Percentiles rank a stretch among this genome's conserved stretches.
These are phyloP conservation scores for Euphorbia tirucalli DNA, from an alignment of 345 rosid genomes.

Conservation along the genomic window DNA sequence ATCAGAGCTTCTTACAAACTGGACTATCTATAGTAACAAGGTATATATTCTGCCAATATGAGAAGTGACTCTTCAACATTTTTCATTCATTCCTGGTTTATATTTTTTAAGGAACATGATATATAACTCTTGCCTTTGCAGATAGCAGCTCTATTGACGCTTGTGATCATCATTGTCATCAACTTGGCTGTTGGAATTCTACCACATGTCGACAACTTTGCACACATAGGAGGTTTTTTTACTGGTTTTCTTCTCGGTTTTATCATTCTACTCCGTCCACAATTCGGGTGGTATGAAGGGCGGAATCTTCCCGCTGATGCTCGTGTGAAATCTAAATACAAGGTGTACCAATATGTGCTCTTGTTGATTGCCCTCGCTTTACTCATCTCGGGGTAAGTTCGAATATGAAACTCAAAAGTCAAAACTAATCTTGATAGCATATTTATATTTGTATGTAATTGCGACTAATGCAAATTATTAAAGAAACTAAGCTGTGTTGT, in stretches of 20 bases:
- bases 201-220: constrained; percentile 92
- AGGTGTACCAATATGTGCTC: constrained; percentile 66
- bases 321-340: constrained; percentile 61
- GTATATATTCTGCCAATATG: constrained; percentile 25
- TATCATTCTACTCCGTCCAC: constrained; percentile 79
- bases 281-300: constrained; percentile 69
- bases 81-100: background rate
- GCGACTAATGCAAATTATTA: no score
- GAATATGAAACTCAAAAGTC: background rate
- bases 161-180: constrained; percentile 57
- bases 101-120: background rate
- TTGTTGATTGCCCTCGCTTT: constrained; percentile 42
- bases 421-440: no score
- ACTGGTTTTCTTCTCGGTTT: constrained; percentile 84
- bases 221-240: constrained; percentile 85
- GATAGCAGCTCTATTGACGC: constrained; percentile 71
- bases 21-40: constrained; percentile 83
- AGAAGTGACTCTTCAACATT: background rate
- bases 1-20: constrained; percentile 83
- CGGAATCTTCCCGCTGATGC: constrained; percentile 45
- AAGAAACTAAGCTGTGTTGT: no score
- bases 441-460: no score
- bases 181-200: constrained; percentile 85
- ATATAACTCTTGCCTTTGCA: constrained; percentile 30
- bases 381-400: constrained; percentile 61